Evolutionary conservation across 2,329 filamentous ascomycete genomes (phyloP).

Genomic region (Ascochyta lentis): DNA sequence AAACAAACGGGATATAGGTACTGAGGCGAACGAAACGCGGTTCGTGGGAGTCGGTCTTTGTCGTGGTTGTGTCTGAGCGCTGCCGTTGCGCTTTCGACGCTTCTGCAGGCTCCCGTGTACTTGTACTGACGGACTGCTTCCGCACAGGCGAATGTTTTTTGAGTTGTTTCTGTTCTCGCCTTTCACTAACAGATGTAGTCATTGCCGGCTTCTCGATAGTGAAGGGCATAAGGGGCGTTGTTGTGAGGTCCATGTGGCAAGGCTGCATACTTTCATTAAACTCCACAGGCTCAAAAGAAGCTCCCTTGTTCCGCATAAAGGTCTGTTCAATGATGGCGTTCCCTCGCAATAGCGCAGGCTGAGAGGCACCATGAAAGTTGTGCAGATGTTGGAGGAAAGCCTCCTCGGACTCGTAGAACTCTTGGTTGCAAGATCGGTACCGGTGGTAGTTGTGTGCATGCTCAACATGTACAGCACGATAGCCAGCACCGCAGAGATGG

Average conservation of each 20-base stretch:
- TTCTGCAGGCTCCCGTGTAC: not conserved
- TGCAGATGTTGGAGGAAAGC: conserved; percentile 46
- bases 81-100: conserved; percentile 26
- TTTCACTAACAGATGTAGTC: not conserved
- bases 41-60: conserved; percentile 24
- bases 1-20: conserved; percentile 39
- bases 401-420: conserved; percentile 42
- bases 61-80: conserved; percentile 24
- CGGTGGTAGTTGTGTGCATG: conserved; percentile 44
- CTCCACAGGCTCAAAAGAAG: conserved; percentile 45
- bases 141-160: conserved; percentile 23
- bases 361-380: conserved; percentile 41
- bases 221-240: conserved; percentile 38
- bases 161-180: conserved; percentile 2
- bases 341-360: conserved; percentile 33
- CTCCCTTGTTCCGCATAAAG: conserved; percentile 45
- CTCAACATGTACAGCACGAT: conserved; percentile 40
- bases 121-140: conserved; percentile 23
- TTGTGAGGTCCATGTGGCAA: conserved; percentile 34
- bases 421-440: conserved; percentile 43
- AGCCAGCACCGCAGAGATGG: conserved; percentile 44
- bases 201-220: conserved; percentile 16
- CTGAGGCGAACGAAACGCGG: conserved; percentile 45
- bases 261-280: conserved; percentile 44
- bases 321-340: conserved; percentile 42